A percentile compares a stretch with the other conserved stretches of the same genome.
These are phyloP conservation scores for Colletotrichum orbiculare DNA, from an alignment of 2,329 filamentous ascomycete species.

Conservation along the genomic window DNA sequence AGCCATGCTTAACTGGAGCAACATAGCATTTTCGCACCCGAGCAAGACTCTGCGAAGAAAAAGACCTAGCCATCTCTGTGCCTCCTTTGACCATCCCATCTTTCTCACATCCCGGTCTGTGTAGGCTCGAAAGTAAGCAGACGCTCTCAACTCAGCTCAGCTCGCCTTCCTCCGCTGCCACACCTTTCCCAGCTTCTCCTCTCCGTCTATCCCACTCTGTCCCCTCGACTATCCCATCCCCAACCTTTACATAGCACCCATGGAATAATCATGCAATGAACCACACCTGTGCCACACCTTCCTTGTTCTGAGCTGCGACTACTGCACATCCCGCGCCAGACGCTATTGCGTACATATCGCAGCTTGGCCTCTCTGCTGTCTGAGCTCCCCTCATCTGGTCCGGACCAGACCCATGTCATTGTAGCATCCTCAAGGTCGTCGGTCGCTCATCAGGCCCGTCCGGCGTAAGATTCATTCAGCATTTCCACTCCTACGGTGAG, in stretches of 20 bases:
- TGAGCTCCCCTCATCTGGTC: slow-evolving; percentile 21
- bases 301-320: slow-evolving; percentile 28
- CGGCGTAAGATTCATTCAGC: background rate
- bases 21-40: background rate
- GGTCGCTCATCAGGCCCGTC: slow-evolving; percentile 5
- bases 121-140: background rate
- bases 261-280: slow-evolving; percentile 33
- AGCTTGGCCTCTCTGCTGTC: slow-evolving; percentile 25
- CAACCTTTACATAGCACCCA: slow-evolving; percentile 23
- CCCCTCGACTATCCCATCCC: slow-evolving; percentile 3
- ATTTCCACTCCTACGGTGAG: slow-evolving; percentile 13
- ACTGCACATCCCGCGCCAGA: slow-evolving; percentile 25
- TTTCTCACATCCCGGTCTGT: background rate
- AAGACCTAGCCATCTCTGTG: background rate
- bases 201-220: slow-evolving; percentile 5
- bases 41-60: background rate
- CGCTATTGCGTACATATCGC: slow-evolving; percentile 3
- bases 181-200: slow-evolving; percentile 19
- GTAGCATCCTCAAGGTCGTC: slow-evolving; percentile 2
- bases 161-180: background rate
- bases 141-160: background rate
- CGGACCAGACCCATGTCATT: background rate
- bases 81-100: slow-evolving; percentile 5
- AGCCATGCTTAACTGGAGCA: background rate
- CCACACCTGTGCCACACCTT: slow-evolving; percentile 32